phyloP scores from a whole-genome alignment of 345 rosid genomes.

The sweet orange (Citrus sinensis) region DVS_A1.0 CM039168.1:21117001-21117500 shows the following conservation, averaged over 20 bases:
- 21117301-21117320: neutral
- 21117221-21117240: neutral
- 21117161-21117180: neutral
- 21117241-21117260: neutral
- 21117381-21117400: neutral
- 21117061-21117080: neutral
- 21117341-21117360: neutral
- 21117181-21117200: neutral
- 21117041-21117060: neutral
- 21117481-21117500: neutral
- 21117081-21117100: neutral
- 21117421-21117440: neutral
- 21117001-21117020: neutral
- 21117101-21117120: neutral
- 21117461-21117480: neutral
- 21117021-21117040: constrained; percentile 8
- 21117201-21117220: neutral
- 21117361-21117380: neutral
- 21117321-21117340: neutral
- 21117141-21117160: neutral
- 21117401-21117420: neutral
- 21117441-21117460: neutral
- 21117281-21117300: neutral
- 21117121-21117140: neutral
- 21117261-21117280: neutral